Evolutionary conservation across 176 grass and related monocot genomes (phyloP).

Genomic region (Cenchrus americanus): DNA sequence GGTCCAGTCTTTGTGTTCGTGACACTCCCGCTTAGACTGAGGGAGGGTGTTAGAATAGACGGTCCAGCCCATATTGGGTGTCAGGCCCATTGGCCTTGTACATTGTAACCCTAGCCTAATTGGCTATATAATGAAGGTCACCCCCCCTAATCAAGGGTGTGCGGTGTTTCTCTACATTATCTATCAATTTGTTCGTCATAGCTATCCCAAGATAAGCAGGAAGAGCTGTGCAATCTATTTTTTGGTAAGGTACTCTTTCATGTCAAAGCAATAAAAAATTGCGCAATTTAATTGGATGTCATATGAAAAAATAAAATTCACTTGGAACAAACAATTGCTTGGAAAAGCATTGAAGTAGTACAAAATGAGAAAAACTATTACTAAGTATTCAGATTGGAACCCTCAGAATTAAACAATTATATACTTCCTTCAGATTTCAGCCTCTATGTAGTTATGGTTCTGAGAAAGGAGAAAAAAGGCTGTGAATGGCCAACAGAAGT

Average conservation of each 20-base stretch:
- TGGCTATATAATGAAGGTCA: no score
- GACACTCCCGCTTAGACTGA: no score
- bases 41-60: no score
- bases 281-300: not conserved
- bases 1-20: no score
- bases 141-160: no score
- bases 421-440: constrained; percentile 11
- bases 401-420: not conserved
- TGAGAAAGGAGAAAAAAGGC: not conserved
- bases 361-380: not conserved
- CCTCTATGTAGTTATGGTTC: not conserved
- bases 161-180: no score
- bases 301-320: not conserved
- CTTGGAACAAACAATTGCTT: not conserved
- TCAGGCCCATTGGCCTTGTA: no score
- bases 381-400: not conserved
- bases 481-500: not conserved
- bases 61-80: no score
- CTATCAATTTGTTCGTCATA: no score
- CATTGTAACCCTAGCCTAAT: no score
- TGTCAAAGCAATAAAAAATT: not conserved
- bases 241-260: not conserved
- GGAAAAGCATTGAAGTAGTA: not conserved
- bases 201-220: no score
- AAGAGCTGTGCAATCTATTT: no score